A percentile compares a stretch with the other conserved stretches of the same genome.
phyloP scores from a whole-genome alignment of 2,329 filamentous ascomycete species.

The Calonectria pseudoreteaudii region DNA sequence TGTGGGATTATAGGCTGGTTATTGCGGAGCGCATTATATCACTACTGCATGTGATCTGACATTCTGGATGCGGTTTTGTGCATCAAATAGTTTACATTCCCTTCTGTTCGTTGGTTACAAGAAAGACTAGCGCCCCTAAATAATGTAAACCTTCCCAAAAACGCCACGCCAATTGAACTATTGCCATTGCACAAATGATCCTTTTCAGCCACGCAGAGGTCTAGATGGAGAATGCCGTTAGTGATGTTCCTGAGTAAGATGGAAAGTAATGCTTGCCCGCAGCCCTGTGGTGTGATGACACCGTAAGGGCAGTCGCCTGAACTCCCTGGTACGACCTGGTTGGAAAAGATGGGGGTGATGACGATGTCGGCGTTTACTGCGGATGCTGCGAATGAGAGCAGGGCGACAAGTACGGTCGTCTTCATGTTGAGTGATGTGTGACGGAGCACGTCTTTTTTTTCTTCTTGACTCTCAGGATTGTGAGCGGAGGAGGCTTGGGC shows the following conservation, averaged over 20 bases:
- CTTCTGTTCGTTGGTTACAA: background rate
- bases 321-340: constrained; percentile 64
- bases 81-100: background rate
- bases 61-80: background rate
- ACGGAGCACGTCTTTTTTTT: background rate
- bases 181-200: background rate
- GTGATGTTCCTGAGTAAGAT: background rate
- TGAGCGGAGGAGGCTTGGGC: too few relatives aligned
- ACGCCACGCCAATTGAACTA: constrained; percentile 10
- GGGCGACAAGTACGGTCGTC: constrained; percentile 44
- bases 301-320: constrained; percentile 67
- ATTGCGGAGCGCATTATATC: background rate
- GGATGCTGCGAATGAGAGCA: constrained; percentile 58
- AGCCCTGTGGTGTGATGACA: constrained; percentile 66
- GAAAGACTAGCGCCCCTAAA: background rate
- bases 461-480: background rate
- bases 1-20: background rate
- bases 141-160: background rate
- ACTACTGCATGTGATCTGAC: background rate
- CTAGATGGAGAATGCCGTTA: constrained; percentile 13
- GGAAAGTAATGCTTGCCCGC: constrained; percentile 59
- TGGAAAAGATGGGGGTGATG: constrained; percentile 62
- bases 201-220: constrained; percentile 33
- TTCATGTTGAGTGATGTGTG: constrained; percentile 43
- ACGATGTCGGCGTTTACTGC: constrained; percentile 65